A percentile compares a stretch with the other conserved stretches of the same genome.
Evolutionary conservation across 371 early-diverging fungal genomes (phyloP).

Genomic region (Sporodiniella umbellata): DNA sequence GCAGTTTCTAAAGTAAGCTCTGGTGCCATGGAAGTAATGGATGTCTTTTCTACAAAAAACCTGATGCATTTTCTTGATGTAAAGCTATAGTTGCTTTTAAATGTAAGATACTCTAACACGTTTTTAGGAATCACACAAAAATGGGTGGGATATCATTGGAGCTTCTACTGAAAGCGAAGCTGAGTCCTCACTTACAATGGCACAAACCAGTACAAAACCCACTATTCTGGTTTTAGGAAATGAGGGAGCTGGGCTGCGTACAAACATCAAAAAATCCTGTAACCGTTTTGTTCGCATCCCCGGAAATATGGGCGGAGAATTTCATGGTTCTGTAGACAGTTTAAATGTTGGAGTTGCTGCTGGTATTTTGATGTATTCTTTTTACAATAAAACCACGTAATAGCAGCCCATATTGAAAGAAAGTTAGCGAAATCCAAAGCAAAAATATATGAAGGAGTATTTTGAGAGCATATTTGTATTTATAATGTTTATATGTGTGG

Average conservation of each 20-base stretch:
- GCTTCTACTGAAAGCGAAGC: constrained; percentile 20
- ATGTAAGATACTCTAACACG: not conserved
- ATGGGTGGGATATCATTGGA: constrained; percentile 60
- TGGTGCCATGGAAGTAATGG: constrained; percentile 62
- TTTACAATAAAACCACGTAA: constrained; percentile 1
- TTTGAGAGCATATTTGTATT: no score
- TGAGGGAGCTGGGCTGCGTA: constrained; percentile 59
- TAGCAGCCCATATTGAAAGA: not conserved
- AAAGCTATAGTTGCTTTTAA: not conserved
- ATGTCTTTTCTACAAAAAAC: constrained; percentile 45
- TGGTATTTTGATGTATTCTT: constrained; percentile 38
- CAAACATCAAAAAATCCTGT: constrained; percentile 40
- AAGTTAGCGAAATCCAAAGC: not conserved
- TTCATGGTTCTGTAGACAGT: constrained; percentile 48
- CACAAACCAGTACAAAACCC: constrained; percentile 6
- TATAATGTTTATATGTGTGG: no score
- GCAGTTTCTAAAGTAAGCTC: constrained; percentile 62
- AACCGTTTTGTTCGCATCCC: constrained; percentile 44
- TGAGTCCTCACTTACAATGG: not conserved
- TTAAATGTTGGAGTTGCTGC: constrained; percentile 66
- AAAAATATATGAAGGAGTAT: not conserved
- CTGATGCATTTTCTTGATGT: constrained; percentile 52
- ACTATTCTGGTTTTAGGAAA: constrained; percentile 62
- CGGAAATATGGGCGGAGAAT: not conserved
- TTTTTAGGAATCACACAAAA: constrained; percentile 13